phyloP scores from a whole-genome alignment of 2,329 filamentous ascomycete genomes.

The Alternaria triticina region DNA sequence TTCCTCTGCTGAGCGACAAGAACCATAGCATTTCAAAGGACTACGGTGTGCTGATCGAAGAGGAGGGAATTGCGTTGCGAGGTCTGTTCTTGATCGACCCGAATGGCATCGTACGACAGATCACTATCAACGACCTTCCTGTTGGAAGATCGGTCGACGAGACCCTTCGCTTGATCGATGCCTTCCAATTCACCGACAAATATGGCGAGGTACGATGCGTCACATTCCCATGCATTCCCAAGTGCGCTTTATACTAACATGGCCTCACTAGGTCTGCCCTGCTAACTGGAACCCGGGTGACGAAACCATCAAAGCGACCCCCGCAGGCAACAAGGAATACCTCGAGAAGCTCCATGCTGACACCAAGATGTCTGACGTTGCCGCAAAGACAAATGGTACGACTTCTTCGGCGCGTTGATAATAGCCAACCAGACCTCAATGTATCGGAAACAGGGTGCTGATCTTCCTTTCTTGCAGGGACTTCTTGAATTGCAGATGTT shows the following conservation, averaged over 20 bases:
- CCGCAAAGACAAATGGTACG: conserved; percentile 38
- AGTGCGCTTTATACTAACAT: conserved; percentile 1
- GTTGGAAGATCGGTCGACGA: conserved; percentile 70
- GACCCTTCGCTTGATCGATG: conserved; percentile 63
- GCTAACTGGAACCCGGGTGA: conserved; percentile 52
- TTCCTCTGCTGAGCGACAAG: conserved; percentile 68
- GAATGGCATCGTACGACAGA: conserved; percentile 64
- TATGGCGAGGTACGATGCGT: conserved; percentile 45
- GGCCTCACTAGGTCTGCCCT: conserved; percentile 42
- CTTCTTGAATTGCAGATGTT: not conserved
- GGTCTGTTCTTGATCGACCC: conserved; percentile 72
- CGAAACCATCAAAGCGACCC: conserved; percentile 50
- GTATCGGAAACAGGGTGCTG: not conserved
- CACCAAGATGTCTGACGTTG: conserved; percentile 42
- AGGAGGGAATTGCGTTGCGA: conserved; percentile 67
- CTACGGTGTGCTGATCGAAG: conserved; percentile 70
- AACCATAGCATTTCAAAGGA: conserved; percentile 65
- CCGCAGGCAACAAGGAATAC: conserved; percentile 49
- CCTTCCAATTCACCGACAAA: conserved; percentile 55
- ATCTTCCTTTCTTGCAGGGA: conserved; percentile 4
- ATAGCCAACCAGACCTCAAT: not conserved
- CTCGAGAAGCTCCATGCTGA: conserved; percentile 45
- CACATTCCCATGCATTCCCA: not conserved
- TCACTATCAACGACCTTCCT: conserved; percentile 70
- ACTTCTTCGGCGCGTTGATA: not conserved